phyloP scores from a whole-genome alignment of 106 monocot genomes.

The Dendrobium huoshanense region DNA sequence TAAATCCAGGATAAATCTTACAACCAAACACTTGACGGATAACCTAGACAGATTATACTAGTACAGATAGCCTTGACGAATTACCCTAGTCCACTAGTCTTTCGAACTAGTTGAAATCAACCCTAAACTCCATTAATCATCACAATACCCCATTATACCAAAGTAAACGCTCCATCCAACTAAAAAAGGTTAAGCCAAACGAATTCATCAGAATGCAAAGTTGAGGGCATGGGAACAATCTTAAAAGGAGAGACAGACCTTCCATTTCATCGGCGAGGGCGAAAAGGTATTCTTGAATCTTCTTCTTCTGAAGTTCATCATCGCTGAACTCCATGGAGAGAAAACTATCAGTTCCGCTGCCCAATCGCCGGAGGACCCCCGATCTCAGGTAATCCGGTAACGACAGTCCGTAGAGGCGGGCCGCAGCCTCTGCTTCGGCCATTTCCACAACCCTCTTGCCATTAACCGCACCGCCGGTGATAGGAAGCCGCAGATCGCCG shows the following conservation, averaged over 20 bases:
- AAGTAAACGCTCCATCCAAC: background rate
- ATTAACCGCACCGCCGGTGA: constrained; percentile 14
- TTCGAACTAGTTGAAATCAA: background rate
- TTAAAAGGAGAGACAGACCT: constrained; percentile 11
- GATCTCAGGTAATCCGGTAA: constrained; percentile 17
- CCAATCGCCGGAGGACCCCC: constrained; percentile 12
- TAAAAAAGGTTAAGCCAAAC: background rate
- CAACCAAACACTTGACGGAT: too few species aligned
- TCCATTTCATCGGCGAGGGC: constrained; percentile 32
- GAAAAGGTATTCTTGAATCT: constrained; percentile 18
- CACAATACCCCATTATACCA: background rate
- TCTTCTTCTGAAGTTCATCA: constrained; percentile 7
- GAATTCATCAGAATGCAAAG: background rate
- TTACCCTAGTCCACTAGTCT: background rate
- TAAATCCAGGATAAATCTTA: too few species aligned
- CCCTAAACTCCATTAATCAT: background rate
- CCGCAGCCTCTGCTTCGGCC: constrained; percentile 30
- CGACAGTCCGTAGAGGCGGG: constrained; percentile 26
- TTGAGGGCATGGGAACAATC: background rate
- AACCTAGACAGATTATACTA: too few species aligned
- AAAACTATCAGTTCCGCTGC: background rate
- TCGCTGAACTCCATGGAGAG: constrained; percentile 22
- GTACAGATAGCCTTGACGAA: too few species aligned
- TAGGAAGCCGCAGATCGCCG: constrained; percentile 18
- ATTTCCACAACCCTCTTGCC: constrained; percentile 20